Base-by-base conservation (phyloP, 1,284 basidiomycete genomes). In the Trichosporon sp. region DNA sequence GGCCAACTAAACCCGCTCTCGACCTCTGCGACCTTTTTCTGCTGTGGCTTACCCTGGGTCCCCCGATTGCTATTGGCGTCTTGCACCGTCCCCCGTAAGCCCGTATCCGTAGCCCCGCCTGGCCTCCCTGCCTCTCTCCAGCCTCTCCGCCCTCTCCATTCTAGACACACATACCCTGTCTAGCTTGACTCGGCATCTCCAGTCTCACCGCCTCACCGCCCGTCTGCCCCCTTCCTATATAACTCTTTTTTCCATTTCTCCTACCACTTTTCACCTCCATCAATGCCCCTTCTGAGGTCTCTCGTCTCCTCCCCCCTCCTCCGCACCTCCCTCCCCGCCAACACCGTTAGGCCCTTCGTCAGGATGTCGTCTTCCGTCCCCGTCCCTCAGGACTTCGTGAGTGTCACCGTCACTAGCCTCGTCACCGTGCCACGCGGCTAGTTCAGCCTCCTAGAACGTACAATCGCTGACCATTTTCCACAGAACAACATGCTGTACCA, bases 401-500 rank as follows among this genome's bases (percentile, higher is more conserved):
- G 85, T 80, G 7, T 37, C 37, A n/a, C 12, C 40, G 43, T 14
- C 43, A 16, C 43, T n/a, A 19, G 19, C 26, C 12, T 43, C 35
- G 16, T 38, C 37, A 31, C 26, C 65, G 56, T 12, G 26, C 26
- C 46, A 46, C 54, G 11, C 48, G 21, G 38, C 32, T 35, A 37
- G 35, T 37, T 37, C 35, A 37, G 35, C 35, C n/a, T 26, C 26
- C 26, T 26, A 65, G 35, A 35, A 12, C 11, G 14, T 54, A 21
- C 26, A 26, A 4, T 38, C 8, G 59, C 70, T 65, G 16, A 63
- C 69, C 59, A 12, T 19, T 19, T 21, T 7, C 8, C 8, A 26
- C 74, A 97, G 94, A 98, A 98, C 91, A 92, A 92, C 85, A 87
- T 89, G 73, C 89, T 99, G 77, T 98, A 98, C 87, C 86, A 89